These are phyloP conservation scores for Phyllosticta citriasiana DNA, from an alignment of 2,329 filamentous ascomycete species.

Conservation along the genomic window DNA sequence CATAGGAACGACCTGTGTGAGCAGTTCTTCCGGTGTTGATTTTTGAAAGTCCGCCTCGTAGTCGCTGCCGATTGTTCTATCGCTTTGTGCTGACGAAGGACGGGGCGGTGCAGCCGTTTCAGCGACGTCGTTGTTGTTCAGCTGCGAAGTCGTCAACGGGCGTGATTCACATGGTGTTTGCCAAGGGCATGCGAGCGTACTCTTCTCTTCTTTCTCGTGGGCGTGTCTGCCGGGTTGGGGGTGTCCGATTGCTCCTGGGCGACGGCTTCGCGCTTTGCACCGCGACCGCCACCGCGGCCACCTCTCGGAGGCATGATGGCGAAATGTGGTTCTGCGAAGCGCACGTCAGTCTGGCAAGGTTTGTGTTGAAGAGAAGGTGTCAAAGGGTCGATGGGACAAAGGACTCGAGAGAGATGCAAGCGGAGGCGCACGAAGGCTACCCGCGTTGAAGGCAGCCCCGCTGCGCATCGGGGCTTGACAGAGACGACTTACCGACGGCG, in stretches of 20 bases:
- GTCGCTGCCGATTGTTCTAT: constrained; percentile 29
- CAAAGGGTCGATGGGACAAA: background rate
- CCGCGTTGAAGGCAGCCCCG: constrained; percentile 14
- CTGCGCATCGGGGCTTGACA: constrained; percentile 14
- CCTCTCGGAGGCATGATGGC: constrained; percentile 7
- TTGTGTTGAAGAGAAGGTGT: background rate
- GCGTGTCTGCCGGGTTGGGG: constrained; percentile 38
- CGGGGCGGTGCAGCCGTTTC: constrained; percentile 16
- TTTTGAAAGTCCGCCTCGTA: constrained; percentile 31
- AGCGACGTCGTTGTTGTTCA: constrained; percentile 24
- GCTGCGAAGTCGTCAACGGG: constrained; percentile 14
- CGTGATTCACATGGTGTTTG: background rate
- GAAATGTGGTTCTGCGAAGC: background rate
- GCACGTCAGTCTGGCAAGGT: background rate
- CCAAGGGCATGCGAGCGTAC: constrained; percentile 18
- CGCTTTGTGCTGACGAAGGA: constrained; percentile 27
- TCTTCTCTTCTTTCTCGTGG: constrained; percentile 38
- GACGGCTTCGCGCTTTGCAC: constrained; percentile 9
- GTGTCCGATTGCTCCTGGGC: constrained; percentile 27
- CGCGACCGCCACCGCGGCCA: constrained; percentile 8
- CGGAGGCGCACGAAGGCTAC: constrained; percentile 15
- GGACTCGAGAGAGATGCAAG: background rate
- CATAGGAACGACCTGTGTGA: constrained; percentile 26
- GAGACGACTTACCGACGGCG: constrained; percentile 21
- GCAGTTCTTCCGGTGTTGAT: constrained; percentile 19